Base-by-base conservation (phyloP, 2,329 filamentous ascomycete genomes). In the Cercospora nicotianae region DNA sequence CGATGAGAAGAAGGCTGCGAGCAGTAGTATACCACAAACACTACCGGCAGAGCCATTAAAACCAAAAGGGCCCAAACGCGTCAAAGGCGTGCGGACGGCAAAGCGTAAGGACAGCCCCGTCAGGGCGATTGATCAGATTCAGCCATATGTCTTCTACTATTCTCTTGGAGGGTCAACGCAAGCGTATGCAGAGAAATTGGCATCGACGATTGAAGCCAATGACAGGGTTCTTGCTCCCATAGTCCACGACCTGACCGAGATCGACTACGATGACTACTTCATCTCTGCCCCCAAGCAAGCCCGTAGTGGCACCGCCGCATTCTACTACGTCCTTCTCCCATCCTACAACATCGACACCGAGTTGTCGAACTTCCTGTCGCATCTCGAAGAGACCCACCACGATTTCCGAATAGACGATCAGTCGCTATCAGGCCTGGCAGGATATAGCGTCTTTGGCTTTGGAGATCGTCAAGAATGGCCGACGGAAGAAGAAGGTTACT, bases 271-370 rank as follows among this genome's bases (percentile, higher is more conserved):
- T 75, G 93, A 97, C 76, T 97, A 91, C 80, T 98, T 98, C 77
- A 88, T 96, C 67, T 87, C 85, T 2, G 87, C 89, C 0, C 93
- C 94, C 0, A 91, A 91, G 77, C 86, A 89, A 0, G 91, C 93
- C 0, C 82, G 5, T 78, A 81, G 28, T 77, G 82, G 1, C 79
- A 87, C 89, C 69, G 71, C 72, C 1, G 87, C 90, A 73, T 89
- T 97, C 74, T 99, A 98, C 80, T 83, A 96, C 45, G 85, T 98
- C 64, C 81, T 98, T 42, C 80, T 97, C 3, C 95, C 94, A 0
- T 94, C 91, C 70, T 98, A 97, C 83, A 96, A 98, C 76, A 97
- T 97, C 75, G 94, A 97, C 76, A 94, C 92, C 7, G 91, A 96
- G 72, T 88, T 97, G 72, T 91, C 94, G 76, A 94, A 88, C 16